Base-by-base conservation (phyloP, 306 rosid species). In the Trichosanthes cucumerina region DNA sequence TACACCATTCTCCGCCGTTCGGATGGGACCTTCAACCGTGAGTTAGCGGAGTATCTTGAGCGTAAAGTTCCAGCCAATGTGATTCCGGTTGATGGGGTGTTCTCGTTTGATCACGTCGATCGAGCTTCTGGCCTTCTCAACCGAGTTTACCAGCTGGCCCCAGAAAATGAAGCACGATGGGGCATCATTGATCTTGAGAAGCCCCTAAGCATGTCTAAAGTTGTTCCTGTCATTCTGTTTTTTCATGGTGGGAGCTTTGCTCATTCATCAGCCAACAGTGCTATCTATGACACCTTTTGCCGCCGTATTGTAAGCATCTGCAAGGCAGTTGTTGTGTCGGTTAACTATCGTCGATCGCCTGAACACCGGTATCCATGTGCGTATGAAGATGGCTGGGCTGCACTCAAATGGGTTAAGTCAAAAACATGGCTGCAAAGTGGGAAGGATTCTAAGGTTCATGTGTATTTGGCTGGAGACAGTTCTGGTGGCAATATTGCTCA, bases 161-260 rank as follows among this genome's bases (percentile, higher is more conserved):
- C 91, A 1, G 87, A 80, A 26, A 87, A 80, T 14, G 87, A 80
- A 75, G 31, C 86, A 46, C 78, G 68, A 12, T 84, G 78, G 81
- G 89, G 89, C 66, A 78, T 80, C 23, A 47, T 87, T 79, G 96
- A 90, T 83, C 84, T 90, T 2, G 91, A 87, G 59, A 90, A 80
- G 91, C 91, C 96, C 49, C 39, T 90, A 74, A 90, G 92, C 85
- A 81, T 54, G 12, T 81, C 89, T 0, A 68, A 84, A 79, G 84
- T 88, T 73, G 91, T 90, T 6, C 96, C 96, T 5, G 90, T 90
- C 47, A 88, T 90, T 71, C 83, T 90, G 33, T 90, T 88, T 84
- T 90, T 90, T 72, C 96, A 90, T 8, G 96, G 96, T n/a, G 95
- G 95, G 79, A 90, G 95, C 75, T 90, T 90, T 86, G 83, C 85